Base-by-base conservation (phyloP, 441 rosid genomes). In the Aleurites moluccanus region DNA sequence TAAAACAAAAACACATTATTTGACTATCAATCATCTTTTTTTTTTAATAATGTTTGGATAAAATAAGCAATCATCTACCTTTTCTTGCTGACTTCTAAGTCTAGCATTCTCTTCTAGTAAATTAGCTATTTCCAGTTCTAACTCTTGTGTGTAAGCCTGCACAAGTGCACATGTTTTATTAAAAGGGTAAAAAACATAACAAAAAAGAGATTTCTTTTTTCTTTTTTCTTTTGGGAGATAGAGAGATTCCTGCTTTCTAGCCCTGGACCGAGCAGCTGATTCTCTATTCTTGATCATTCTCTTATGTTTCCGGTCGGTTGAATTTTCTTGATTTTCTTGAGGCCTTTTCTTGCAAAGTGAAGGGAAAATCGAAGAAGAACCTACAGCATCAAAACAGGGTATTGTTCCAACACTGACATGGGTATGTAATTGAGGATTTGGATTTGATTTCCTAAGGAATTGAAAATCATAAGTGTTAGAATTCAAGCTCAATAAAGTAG, bases 231-330 rank as follows among this genome's bases (percentile, higher is more conserved):
- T 49, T 42, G 15, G 8, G 30, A 11, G 45, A 64, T 16, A 49
- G 73, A 11, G 47, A 79, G 77, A 73, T 82, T 82, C 97, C 91
- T 88, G 88, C 83, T 87, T 91, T 79, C 94, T 88, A 53, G 92
- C 93, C 69, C 95, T 83, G 21, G 95, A 91, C 62, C 94, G 87
- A 62, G 97, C 91, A 0, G 95, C 98, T 28, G 98, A 91, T 72
- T 88, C 97, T 60, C 98, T 79, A 85, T 91, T 93, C 86, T 86
- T 93, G 80, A 89, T 88, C 95, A 85, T 88, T 15, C 94, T 80
- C 73, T 85, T 89, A 21, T 82, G 86, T 23, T 84, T 73, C 74
- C 86, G 81, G 47, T 88, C 87, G 50, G 83, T 79, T 38, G 76
- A 53, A 42, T 73, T 64, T 28, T 60, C 79, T 30, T 75, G 81